A percentile compares a stretch with the other conserved stretches of the same genome.
Evolutionary conservation across 495 filamentous ascomycete genomes (phyloP).

Genomic region (Sordaria brevicollis): DNA sequence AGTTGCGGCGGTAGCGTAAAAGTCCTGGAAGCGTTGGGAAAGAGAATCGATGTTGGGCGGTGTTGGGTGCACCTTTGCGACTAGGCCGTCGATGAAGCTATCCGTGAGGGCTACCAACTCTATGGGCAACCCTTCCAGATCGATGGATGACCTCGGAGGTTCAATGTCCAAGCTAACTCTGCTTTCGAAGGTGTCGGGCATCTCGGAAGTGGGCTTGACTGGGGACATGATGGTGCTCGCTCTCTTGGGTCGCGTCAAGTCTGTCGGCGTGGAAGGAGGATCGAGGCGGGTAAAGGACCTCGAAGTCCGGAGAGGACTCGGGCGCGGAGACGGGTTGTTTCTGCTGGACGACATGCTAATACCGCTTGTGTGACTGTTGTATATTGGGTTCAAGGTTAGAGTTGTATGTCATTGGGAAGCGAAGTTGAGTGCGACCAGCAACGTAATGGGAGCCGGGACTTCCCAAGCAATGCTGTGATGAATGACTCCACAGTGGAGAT

Average conservation of each 20-base stretch:
- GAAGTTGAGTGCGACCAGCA: background rate
- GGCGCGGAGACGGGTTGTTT: conserved; percentile 1
- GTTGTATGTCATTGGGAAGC: background rate
- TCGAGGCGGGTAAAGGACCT: conserved; percentile 18
- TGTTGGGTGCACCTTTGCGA: conserved; percentile 73
- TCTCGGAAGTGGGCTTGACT: conserved; percentile 23
- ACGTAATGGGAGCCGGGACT: background rate
- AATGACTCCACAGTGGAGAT: background rate
- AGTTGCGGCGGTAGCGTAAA: conserved; percentile 72
- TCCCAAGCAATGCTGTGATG: background rate
- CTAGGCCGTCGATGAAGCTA: conserved; percentile 87
- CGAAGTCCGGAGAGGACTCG: conserved; percentile 15
- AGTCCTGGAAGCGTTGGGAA: conserved; percentile 84
- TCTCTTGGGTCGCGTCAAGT: conserved; percentile 35
- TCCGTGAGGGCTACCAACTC: conserved; percentile 86
- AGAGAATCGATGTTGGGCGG: conserved; percentile 79
- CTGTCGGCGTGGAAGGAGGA: conserved; percentile 7
- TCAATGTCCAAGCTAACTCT: conserved; percentile 44
- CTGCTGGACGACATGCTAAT: conserved; percentile 14
- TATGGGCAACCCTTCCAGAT: conserved; percentile 80
- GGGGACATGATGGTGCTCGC: conserved; percentile 50
- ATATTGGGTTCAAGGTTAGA: background rate
- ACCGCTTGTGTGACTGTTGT: background rate
- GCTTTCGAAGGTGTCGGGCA: conserved; percentile 41
- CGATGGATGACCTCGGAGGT: conserved; percentile 45